Evolutionary conservation across 768 basidiomycete genomes (phyloP), one percentile per base, ranked within the genome.

Genomic region (Tylopilus vinaceipallidus): DNA sequence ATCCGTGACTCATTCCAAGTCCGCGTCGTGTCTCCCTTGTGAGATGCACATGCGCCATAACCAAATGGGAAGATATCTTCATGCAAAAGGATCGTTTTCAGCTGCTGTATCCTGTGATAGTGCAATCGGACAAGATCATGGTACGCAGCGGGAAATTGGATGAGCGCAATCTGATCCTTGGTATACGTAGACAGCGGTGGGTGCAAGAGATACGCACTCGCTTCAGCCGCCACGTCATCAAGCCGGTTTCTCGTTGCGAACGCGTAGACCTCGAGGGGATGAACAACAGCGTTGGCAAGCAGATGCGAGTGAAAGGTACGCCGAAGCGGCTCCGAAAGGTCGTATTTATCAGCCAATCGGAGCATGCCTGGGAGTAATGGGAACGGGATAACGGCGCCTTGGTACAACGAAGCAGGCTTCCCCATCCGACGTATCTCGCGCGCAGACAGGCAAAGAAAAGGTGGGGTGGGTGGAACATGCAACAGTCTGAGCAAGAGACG

Each of bases 51-150:
- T 50, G 68, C 66, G 4, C 86, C 84, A 49, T 88, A 88, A 19
- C 84, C 83, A 64, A 84, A 81, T 17, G 86, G 86, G 59, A 88
- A 89, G 38, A 88, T 73, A 29, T 82, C 78, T 59, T 87, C 84
- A 19, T 69, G 72, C 33, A 81, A 60, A 16, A 87, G 61, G 6
- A 82, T 66, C 23, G 74, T 71, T 39, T 76, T 75, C 41, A 88
- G 63, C 22, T 72, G 69, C 60, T 76, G 73, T 29, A 81, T 73
- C 43, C 86, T 78, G 50, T 75, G 66, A 45, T 75, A 73, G 53
- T 88, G 86, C 49, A 89, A 67, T 24, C 72, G 75, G 38, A 81
- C 72, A 23, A 89, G 69, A 52, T 77, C 73, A 57, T 89, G 86
- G 58, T 86, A 86, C 12, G 84, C 81, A 35, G 75, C 61, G 23